A percentile compares a stretch with the other conserved stretches of the same genome.
phyloP scores from a whole-genome alignment of 2,329 filamentous ascomycete species.

The Dactylella cylindrospora region DNA sequence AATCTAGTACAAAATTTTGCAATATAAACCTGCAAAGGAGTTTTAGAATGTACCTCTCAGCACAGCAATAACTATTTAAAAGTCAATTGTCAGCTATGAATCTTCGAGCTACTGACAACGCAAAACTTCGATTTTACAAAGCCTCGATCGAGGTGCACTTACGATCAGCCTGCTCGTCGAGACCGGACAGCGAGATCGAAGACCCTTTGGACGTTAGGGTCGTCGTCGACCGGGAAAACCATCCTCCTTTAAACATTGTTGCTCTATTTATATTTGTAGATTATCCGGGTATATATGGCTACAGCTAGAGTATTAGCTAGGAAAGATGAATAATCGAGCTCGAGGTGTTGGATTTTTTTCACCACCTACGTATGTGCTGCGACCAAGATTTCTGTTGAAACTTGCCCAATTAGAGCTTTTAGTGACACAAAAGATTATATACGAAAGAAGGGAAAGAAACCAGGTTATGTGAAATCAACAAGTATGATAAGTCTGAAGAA shows the following conservation, averaged over 20 bases:
- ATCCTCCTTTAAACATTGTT: conserved; percentile 20
- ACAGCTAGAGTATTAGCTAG: too few species aligned
- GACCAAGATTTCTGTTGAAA: too few species aligned
- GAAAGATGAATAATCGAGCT: too few species aligned
- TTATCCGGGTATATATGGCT: too few species aligned
- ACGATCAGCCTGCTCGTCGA: conserved; percentile 43
- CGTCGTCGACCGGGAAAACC: neutral
- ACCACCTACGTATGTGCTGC: too few species aligned
- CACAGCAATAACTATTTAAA: conserved; percentile 19
- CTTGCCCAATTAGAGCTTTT: too few species aligned
- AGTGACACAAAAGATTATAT: too few species aligned
- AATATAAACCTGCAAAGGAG: neutral
- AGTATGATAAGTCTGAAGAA: too few species aligned
- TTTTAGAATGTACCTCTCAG: conserved; percentile 23
- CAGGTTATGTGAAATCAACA: too few species aligned
- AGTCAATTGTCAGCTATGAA: neutral
- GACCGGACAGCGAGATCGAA: conserved; percentile 31
- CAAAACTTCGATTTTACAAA: neutral
- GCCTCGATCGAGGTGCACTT: neutral
- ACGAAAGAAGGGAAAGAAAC: too few species aligned
- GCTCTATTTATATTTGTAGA: neutral
- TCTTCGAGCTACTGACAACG: neutral
- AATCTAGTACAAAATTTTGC: neutral
- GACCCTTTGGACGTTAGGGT: conserved; percentile 3
- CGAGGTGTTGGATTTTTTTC: too few species aligned